A percentile compares a stretch with the other conserved stretches of the same genome.
phyloP scores from a whole-genome alignment of 2,329 filamentous ascomycete genomes.

The Talaromyces sp. region DNA sequence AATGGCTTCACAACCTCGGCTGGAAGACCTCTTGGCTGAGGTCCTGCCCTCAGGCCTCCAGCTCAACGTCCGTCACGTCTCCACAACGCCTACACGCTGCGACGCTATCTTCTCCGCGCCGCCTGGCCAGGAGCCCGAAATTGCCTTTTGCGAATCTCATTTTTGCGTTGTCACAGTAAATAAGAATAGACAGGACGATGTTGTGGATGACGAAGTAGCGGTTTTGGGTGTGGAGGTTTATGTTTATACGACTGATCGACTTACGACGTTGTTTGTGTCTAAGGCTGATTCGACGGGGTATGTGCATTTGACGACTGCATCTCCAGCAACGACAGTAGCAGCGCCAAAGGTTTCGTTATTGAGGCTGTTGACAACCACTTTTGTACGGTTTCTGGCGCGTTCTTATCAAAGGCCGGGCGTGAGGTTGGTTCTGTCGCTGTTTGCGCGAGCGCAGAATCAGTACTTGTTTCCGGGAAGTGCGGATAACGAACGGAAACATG shows the following conservation, averaged over 20 bases:
- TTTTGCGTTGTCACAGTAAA: constrained; percentile 61
- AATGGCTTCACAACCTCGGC: constrained; percentile 30
- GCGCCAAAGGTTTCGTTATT: constrained; percentile 63
- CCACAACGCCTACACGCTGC: constrained; percentile 72
- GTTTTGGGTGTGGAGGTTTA: constrained; percentile 83
- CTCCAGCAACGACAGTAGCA: constrained; percentile 23
- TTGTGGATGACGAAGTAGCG: constrained; percentile 54
- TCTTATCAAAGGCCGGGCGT: constrained; percentile 62
- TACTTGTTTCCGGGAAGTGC: constrained; percentile 93
- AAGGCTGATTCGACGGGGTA: constrained; percentile 97
- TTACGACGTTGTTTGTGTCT: constrained; percentile 88
- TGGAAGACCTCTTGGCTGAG: constrained; percentile 49
- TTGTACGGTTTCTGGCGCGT: constrained; percentile 71
- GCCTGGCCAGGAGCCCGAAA: constrained; percentile 66
- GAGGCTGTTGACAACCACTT: constrained; percentile 68
- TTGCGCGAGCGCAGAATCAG: constrained; percentile 86
- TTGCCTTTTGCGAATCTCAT: constrained; percentile 84
- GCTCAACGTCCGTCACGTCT: constrained; percentile 80
- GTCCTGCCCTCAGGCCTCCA: constrained; percentile 51
- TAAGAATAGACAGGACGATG: constrained; percentile 15
- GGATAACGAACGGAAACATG: constrained; percentile 80
- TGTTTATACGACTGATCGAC: constrained; percentile 75
- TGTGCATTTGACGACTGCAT: constrained; percentile 56
- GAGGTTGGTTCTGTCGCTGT: constrained; percentile 78
- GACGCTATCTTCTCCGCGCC: constrained; percentile 76